Conservation (phyloP, 106 monocot species). For the Phalaenopsis equestris region DNA sequence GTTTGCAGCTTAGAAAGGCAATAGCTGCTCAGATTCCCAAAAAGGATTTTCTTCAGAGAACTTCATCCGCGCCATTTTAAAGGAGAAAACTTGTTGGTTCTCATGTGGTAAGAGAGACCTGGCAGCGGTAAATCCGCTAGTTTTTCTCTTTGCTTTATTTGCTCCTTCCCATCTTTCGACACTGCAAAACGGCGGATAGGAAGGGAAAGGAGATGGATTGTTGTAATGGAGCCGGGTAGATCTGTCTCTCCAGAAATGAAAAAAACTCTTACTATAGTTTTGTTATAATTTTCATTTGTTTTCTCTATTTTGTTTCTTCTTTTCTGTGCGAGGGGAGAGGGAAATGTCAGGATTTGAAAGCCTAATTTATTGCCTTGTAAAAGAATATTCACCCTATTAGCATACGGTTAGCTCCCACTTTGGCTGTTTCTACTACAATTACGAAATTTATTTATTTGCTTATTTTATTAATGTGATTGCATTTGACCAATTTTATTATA, state of each 20-base stretch:
- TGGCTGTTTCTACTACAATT: no score
- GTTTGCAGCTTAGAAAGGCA: conserved; percentile 30
- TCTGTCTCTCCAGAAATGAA: conserved; percentile 7
- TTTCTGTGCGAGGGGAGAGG: not conserved
- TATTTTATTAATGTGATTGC: no score
- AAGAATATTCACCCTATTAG: not conserved
- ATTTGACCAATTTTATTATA: no score
- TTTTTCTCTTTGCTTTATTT: no score
- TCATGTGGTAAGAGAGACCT: not conserved
- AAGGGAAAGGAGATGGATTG: not conserved
- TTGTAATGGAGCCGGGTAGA: not conserved
- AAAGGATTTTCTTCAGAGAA: conserved; percentile 37
- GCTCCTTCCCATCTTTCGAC: not conserved
- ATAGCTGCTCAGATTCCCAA: conserved; percentile 42
- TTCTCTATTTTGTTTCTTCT: not conserved
- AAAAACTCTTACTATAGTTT: not conserved
- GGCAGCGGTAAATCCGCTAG: not conserved
- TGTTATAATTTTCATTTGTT: not conserved
- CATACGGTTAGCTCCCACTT: not conserved
- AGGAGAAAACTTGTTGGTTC: not conserved
- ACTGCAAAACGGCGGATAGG: not conserved
- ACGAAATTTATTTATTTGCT: no score
- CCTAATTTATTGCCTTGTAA: not conserved
- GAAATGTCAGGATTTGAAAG: not conserved
- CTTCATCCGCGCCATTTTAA: conserved; percentile 67